Conservation (phyloP, 2,329 filamentous ascomycete genomes). For the Calonectria pteridis region DNA sequence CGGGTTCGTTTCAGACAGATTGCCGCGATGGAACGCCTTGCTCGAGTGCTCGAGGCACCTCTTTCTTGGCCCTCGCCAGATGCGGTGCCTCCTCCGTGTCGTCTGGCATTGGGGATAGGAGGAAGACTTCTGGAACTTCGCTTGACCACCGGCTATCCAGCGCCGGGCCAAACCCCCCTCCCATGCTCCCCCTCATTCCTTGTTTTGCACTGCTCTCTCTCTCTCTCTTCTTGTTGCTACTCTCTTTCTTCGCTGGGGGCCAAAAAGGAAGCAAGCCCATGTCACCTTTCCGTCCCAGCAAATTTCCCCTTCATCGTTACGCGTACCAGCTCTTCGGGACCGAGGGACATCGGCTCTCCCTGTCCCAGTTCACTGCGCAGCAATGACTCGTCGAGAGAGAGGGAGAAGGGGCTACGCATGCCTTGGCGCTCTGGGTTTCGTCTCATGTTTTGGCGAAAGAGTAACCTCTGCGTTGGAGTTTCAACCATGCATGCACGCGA, state of each 20-base stretch:
- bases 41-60: not conserved
- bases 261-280: not conserved
- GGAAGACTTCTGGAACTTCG: slow-evolving; percentile 29
- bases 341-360: too few relatives aligned
- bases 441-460: slow-evolving; percentile 1
- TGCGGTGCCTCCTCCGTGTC: slow-evolving; percentile 21
- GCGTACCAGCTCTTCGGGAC: slow-evolving; percentile 1
- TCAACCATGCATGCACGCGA: not conserved
- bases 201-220: not conserved
- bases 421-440: not conserved
- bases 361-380: not conserved
- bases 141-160: not conserved
- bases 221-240: not conserved
- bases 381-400: not conserved
- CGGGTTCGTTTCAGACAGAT: slow-evolving; percentile 24
- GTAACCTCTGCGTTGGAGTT: not conserved
- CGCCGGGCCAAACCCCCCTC: not conserved
- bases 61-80: slow-evolving; percentile 11
- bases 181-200: not conserved
- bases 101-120: slow-evolving; percentile 13
- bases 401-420: not conserved
- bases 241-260: not conserved
- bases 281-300: not conserved
- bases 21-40: slow-evolving; percentile 11
- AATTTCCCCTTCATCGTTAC: not conserved